phyloP scores from a whole-genome alignment of 441 rosid genomes.

The Breynia disticha region DNA sequence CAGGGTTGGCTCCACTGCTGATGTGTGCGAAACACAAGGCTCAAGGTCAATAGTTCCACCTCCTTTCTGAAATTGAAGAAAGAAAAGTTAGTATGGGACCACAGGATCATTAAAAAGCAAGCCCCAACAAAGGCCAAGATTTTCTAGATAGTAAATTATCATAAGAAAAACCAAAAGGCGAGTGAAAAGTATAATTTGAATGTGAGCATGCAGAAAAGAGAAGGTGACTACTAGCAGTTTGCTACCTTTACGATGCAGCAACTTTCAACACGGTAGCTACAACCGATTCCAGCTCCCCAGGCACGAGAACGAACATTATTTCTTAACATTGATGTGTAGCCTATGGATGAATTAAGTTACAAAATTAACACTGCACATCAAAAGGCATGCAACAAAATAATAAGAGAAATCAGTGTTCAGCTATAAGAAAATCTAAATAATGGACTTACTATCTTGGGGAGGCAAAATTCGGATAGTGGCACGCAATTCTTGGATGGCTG shows the following conservation, averaged over 20 bases:
- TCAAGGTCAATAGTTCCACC: slow-evolving; percentile 93
- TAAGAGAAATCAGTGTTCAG: neutral
- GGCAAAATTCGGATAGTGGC: slow-evolving; percentile 82
- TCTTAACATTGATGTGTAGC: slow-evolving; percentile 86
- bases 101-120: too few species aligned
- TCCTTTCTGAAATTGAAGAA: slow-evolving; percentile 60
- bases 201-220: neutral
- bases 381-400: neutral
- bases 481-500: slow-evolving; percentile 88
- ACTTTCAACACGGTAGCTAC: slow-evolving; percentile 88
- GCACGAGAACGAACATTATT: slow-evolving; percentile 98
- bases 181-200: too few species aligned
- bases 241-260: slow-evolving; percentile 96
- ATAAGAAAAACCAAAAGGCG: neutral
- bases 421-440: too few species aligned
- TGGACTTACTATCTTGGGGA: slow-evolving; percentile 78
- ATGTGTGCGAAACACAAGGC: slow-evolving; percentile 91
- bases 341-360: slow-evolving; percentile 27
- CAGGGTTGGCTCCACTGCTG: slow-evolving; percentile 96
- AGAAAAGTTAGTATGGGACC: neutral
- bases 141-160: neutral
- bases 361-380: slow-evolving; percentile 8
- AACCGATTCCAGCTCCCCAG: slow-evolving; percentile 99
- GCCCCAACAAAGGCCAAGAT: too few species aligned
- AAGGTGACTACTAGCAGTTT: neutral